Base-by-base conservation (phyloP, 202 grass and related monocot genomes). In the Digitaria exilis region DNA sequence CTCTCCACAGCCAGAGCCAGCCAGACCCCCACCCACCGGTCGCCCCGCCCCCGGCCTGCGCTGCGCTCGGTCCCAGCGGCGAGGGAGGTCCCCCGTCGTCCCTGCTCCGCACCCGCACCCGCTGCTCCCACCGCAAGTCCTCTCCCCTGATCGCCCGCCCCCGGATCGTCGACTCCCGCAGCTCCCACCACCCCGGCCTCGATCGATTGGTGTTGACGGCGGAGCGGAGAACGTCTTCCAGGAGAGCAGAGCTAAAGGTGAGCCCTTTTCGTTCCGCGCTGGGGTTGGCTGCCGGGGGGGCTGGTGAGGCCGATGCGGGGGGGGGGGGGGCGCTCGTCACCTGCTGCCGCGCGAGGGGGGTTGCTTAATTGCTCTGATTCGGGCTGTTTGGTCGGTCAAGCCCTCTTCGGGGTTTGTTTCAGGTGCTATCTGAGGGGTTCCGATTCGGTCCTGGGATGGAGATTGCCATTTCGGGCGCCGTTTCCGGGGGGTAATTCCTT, bases 91-190 rank as follows among this genome's bases (percentile, higher is more conserved):
- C 59, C 17, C 60, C 69, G 29, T 22, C 70, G 24, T 62, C 34
- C 76, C 69, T 8, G 6, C 87, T 12, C 72, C 52, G 44, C 63
- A 21, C 5, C 34, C 50, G 19, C 42, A 49, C 9, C 37, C 3
- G 21, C 44, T 21, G 44, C 44, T 71, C 43, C 26, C 15, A 18
- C 65, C 19, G 19, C 22, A 2, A 43, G 9, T n/a, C 25, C 3
- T 2, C 46, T 7, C 6, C 54, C 24, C 28, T 64, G 45, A 77
- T 21, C 49, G 65, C 4, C 15, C 28, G 4, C 11, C 48, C 50
- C 68, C 76, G 58, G 60, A 75, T 80, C 68, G 76, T 77, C 12
- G 69, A 24, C 31, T 46, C 3, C 81, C 51, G 86, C 48, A 35
- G 16, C 30, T 21, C 18, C 34, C 8, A 69, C 65, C 25, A 2